phyloP scores from a whole-genome alignment of 2,329 filamentous ascomycete genomes.

The Cytospora piceae region DNA sequence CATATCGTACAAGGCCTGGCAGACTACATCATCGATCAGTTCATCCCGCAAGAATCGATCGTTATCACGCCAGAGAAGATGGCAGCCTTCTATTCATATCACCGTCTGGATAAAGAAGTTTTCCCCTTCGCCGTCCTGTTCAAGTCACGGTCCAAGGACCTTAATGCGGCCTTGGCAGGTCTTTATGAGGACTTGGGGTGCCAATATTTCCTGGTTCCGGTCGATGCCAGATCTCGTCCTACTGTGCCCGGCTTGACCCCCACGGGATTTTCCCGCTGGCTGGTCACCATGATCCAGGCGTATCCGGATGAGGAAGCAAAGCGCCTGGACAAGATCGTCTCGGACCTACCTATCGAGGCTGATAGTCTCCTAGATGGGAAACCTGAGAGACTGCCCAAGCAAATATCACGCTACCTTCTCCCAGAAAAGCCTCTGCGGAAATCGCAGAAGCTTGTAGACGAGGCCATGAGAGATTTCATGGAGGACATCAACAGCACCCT shows the following conservation, averaged over 20 bases:
- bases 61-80: conserved; percentile 79
- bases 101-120: conserved; percentile 64
- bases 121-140: conserved; percentile 71
- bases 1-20: conserved; percentile 76
- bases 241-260: conserved; percentile 68
- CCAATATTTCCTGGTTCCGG: conserved; percentile 69
- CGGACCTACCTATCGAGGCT: conserved; percentile 68
- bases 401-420: conserved; percentile 74
- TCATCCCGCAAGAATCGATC: conserved; percentile 66
- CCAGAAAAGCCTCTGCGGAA: conserved; percentile 62
- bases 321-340: conserved; percentile 69
- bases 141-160: conserved; percentile 44
- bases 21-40: conserved; percentile 72
- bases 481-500: conserved; percentile 30
- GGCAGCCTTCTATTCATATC: conserved; percentile 71
- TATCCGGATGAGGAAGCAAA: conserved; percentile 76
- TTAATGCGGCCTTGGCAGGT: conserved; percentile 57
- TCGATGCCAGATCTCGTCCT: conserved; percentile 54
- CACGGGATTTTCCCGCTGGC: conserved; percentile 72
- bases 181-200: conserved; percentile 59
- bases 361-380: conserved; percentile 59
- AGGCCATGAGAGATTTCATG: conserved; percentile 57
- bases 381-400: conserved; percentile 76
- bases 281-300: conserved; percentile 72
- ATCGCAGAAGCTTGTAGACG: conserved; percentile 62